Conservation (phyloP, 1,284 basidiomycete species). For the Phylloboletellus chloephorus region DNA sequence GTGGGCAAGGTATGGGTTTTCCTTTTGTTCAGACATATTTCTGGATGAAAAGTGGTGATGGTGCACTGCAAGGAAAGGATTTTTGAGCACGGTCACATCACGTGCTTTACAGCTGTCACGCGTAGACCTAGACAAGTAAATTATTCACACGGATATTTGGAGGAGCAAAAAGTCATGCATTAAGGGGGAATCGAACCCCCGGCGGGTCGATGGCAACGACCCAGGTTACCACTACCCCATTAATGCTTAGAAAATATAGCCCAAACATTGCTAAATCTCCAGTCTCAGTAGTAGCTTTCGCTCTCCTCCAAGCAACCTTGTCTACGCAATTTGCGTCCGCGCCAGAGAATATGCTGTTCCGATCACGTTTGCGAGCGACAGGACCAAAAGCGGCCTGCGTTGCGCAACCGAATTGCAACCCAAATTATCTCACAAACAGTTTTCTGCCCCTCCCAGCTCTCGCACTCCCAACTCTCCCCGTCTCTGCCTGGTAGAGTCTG, state of each 20-base stretch:
- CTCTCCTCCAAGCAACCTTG: no score
- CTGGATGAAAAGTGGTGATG: constrained; percentile 2
- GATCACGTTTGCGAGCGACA: neutral
- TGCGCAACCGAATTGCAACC: neutral
- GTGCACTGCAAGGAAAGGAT: constrained; percentile 2
- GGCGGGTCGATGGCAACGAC: constrained; percentile 50
- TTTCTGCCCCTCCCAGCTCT: constrained; percentile 59
- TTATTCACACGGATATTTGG: no score
- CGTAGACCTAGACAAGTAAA: no score
- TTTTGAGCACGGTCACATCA: no score
- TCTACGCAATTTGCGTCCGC: no score
- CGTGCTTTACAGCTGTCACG: neutral
- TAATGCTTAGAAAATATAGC: no score
- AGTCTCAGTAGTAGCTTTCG: no score
- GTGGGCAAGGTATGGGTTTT: constrained; percentile 60
- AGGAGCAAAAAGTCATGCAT: no score
- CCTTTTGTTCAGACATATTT: constrained; percentile 23
- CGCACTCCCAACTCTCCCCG: constrained; percentile 72
- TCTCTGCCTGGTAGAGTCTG: constrained; percentile 73
- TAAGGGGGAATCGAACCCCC: constrained; percentile 76
- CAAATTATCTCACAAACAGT: constrained; percentile 47
- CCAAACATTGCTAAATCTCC: no score
- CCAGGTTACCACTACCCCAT: constrained; percentile 32
- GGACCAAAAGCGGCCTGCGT: neutral
- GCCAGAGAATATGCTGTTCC: no score